Evolutionary conservation across 345 rosid genomes (phyloP), one percentile per base, ranked within the genome.

Genomic region (Rhodamnia argentea): DNA sequence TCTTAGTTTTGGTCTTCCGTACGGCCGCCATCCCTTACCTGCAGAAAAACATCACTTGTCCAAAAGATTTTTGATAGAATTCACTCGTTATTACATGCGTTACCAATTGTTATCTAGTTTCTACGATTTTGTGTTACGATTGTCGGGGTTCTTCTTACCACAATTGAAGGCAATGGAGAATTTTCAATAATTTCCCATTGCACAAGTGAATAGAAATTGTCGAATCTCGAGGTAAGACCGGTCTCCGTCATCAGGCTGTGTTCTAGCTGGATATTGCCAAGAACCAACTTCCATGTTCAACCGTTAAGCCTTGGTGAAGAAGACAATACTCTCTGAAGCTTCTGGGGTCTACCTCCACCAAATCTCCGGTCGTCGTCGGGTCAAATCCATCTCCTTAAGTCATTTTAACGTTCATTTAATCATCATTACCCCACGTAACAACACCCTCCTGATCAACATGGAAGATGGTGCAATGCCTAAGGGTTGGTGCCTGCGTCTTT

Each of bases 361-460:
- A 70, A 55, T 85, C 50, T 37, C 26, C 52, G 26, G 50, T 84
- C 74, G 51, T 84, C 40, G 47, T 42, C 20, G 53, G 37, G 62
- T 84, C 42, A 47, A 26, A 26, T 84, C 86, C 78, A 47, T 44
- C 32, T 51, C 56, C 58, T 82, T 86, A 57, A 83, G 84, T 85
- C 85, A 86, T 60, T 62, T 55, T 87, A 40, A 70, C 85, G 52
- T 88, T 78, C 53, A 32, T 88, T 42, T 64, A 29, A 84, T 89
- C 86, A 90, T 84, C 85, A 29, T 14, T 40, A 11, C 23, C 81
- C 50, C 22, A 1, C 2, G 51, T 26, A 82, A 47, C 58, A 52
- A 83, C 84, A 70, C 47, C 44, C 47, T 37, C 10, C 8, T 47
- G 47, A 44, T 37, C 81, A 70, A 11, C 47, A 37, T 11, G 81